phyloP scores from a whole-genome alignment of 177 flowering plant species.

The Vitis hybrid region DNA sequence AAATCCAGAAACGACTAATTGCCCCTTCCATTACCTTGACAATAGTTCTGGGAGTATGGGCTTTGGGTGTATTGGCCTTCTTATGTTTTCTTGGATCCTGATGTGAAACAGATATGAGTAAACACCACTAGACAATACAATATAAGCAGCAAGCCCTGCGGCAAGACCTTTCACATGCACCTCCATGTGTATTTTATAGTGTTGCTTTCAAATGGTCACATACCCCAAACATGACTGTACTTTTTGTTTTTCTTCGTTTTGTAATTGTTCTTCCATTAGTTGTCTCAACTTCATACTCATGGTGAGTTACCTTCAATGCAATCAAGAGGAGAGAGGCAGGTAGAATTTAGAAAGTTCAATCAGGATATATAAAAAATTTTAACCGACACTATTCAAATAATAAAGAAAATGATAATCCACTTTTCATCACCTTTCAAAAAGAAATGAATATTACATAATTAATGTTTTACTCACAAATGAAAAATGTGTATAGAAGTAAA shows the following conservation, averaged over 20 bases:
- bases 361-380: neutral
- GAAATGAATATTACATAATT: neutral
- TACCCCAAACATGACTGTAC: constrained; percentile 95
- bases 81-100: constrained; percentile 76
- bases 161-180: neutral
- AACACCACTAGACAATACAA: constrained; percentile 1
- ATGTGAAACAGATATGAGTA: constrained; percentile 3
- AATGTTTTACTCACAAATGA: neutral
- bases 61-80: constrained; percentile 43
- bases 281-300: constrained; percentile 91
- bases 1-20: neutral
- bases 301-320: constrained; percentile 73
- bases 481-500: constrained; percentile 3
- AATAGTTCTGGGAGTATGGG: constrained; percentile 43
- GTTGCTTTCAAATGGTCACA: constrained; percentile 12
- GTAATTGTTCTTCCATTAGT: constrained; percentile 78
- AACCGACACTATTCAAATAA: neutral
- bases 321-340: neutral
- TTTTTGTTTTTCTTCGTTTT: constrained; percentile 78
- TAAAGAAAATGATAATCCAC: neutral
- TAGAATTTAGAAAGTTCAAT: neutral
- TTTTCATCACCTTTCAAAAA: neutral
- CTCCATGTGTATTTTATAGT: neutral
- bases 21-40: constrained; percentile 39
- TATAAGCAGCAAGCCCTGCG: neutral